These are phyloP conservation scores for Citrus cavaleriei DNA, from an alignment of 345 rosid genomes.

Conservation along the genomic window DNA sequence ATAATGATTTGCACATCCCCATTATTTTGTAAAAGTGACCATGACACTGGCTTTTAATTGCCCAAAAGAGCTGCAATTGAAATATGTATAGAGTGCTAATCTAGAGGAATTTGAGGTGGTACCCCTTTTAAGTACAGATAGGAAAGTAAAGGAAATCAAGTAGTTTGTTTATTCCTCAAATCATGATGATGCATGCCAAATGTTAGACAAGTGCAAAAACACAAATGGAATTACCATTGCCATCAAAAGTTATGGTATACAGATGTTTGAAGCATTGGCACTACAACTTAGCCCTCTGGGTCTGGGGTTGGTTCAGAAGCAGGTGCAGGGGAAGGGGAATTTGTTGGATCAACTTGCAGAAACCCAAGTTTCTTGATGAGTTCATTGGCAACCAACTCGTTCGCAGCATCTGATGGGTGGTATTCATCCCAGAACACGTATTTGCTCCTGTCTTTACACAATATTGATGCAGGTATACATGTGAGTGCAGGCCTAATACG, in stretches of 20 bases:
- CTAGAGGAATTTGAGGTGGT: too few relatives aligned
- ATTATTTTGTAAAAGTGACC: background rate
- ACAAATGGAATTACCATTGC: background rate
- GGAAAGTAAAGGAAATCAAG: too few relatives aligned
- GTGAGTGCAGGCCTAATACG: conserved; percentile 83
- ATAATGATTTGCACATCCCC: background rate
- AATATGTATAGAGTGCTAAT: too few relatives aligned
- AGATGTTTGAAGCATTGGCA: background rate
- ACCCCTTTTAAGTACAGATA: too few relatives aligned
- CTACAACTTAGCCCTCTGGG: conserved; percentile 15
- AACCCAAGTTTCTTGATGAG: conserved; percentile 76
- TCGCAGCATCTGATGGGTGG: conserved; percentile 83
- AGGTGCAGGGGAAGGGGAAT: conserved; percentile 46
- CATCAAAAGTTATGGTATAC: background rate
- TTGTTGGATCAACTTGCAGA: conserved; percentile 17
- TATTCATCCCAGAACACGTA: conserved; percentile 98
- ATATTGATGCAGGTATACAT: conserved; percentile 73
- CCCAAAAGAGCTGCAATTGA: background rate
- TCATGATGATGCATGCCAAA: background rate
- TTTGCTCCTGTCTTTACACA: conserved; percentile 84
- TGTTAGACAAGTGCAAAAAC: background rate
- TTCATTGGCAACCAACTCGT: conserved; percentile 73
- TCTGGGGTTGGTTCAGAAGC: conserved; percentile 37
- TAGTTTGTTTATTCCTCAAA: too few relatives aligned
- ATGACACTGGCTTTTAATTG: background rate